Evolutionary conservation across 2,329 filamentous ascomycete species (phyloP).

Genomic region (Fusarium sp.): DNA sequence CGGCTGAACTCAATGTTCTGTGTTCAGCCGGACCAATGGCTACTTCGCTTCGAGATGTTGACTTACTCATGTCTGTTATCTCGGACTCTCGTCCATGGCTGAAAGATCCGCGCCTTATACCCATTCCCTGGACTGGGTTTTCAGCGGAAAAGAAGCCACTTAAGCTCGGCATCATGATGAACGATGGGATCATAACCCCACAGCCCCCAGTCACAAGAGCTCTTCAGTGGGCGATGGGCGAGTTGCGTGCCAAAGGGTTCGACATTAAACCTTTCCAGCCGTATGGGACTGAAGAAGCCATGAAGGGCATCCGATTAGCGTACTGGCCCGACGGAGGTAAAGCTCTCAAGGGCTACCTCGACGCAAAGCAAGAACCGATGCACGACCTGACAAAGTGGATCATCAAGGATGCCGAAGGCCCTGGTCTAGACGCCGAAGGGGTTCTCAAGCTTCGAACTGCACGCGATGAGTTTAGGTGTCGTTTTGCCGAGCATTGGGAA

Average conservation of each 20-base stretch:
- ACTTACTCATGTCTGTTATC: conserved; percentile 52
- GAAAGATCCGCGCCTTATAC: conserved; percentile 51
- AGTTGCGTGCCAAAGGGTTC: not conserved
- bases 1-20: conserved; percentile 53
- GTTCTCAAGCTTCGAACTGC: conserved; percentile 47
- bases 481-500: conserved; percentile 53
- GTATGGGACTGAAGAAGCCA: conserved; percentile 20
- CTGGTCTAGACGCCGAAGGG: conserved; percentile 19
- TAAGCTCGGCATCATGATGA: conserved; percentile 59
- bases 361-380: conserved; percentile 48
- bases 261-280: conserved; percentile 31
- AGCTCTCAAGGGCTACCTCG: conserved; percentile 27
- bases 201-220: conserved; percentile 56
- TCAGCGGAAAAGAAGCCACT: conserved; percentile 25
- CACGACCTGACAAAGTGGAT: conserved; percentile 48
- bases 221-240: conserved; percentile 52
- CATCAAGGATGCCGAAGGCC: conserved; percentile 34
- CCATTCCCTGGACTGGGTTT: conserved; percentile 49
- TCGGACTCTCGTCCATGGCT: conserved; percentile 46
- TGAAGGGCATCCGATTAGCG: conserved; percentile 24
- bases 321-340: conserved; percentile 49
- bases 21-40: conserved; percentile 54
- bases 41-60: conserved; percentile 52
- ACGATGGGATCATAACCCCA: conserved; percentile 55
- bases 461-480: conserved; percentile 49